Percentiles rank a stretch among this genome's conserved stretches.
These are phyloP conservation scores for Flaveria floridana DNA, from an alignment of 140 eudicot species.

Conservation along the genomic window DNA sequence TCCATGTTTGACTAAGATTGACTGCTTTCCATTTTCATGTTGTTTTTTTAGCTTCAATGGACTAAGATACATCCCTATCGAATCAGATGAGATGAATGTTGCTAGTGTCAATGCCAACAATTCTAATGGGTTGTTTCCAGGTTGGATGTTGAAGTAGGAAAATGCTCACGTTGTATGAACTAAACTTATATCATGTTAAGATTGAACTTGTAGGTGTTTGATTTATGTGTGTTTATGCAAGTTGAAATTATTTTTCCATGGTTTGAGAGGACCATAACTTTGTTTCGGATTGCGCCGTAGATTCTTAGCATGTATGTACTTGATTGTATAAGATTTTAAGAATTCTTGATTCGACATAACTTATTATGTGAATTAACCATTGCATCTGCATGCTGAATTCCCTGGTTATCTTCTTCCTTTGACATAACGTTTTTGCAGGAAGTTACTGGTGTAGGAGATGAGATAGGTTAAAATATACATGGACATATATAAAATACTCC, in stretches of 20 bases:
- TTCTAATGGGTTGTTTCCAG: slow-evolving; percentile 45
- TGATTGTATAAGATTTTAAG: slow-evolving; percentile 33
- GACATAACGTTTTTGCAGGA: background rate
- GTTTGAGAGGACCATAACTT: slow-evolving; percentile 23
- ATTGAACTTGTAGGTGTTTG: slow-evolving; percentile 31
- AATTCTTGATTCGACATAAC: slow-evolving; percentile 20
- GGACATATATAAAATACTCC: too few species aligned
- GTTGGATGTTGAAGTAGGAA: slow-evolving; percentile 45
- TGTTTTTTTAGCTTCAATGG: slow-evolving; percentile 22
- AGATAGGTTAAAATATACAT: too few species aligned
- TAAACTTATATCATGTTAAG: slow-evolving; percentile 25
- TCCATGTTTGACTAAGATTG: background rate
- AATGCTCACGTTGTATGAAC: background rate
- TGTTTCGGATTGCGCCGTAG: background rate
- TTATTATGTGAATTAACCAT: background rate
- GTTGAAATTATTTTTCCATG: slow-evolving; percentile 32
- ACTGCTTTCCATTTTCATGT: background rate
- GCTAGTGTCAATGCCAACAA: slow-evolving; percentile 28
- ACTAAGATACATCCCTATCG: slow-evolving; percentile 39
- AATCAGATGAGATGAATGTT: slow-evolving; percentile 37
- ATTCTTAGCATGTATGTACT: slow-evolving; percentile 35
- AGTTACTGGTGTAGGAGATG: too few species aligned
- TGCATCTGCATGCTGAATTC: background rate
- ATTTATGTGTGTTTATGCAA: slow-evolving; percentile 34
- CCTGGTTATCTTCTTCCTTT: background rate